Conservation (phyloP, 2,329 filamentous ascomycete genomes). For the Penicillium sp. region DNA sequence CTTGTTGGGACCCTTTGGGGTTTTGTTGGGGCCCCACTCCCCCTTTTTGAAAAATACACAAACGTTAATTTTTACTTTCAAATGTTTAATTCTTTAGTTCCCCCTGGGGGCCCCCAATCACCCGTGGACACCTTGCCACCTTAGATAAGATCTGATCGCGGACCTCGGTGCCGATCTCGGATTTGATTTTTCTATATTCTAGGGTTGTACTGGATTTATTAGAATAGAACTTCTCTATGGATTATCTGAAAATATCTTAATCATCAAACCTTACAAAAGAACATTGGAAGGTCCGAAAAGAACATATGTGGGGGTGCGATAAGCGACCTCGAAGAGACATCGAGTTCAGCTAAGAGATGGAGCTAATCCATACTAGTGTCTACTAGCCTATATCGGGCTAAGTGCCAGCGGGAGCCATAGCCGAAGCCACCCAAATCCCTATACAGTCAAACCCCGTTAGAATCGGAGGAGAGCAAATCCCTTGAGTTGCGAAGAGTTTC, state of each 20-base stretch:
- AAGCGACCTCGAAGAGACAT: not conserved
- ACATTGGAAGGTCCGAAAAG: too few species aligned
- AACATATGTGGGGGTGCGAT: not conserved
- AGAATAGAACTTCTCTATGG: not conserved
- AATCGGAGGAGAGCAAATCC: not conserved
- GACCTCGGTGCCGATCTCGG: not conserved
- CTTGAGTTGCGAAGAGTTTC: not conserved
- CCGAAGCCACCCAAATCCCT: not conserved
- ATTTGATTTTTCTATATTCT: not conserved
- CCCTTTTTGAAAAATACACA: constrained; percentile 13
- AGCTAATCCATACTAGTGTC: not conserved
- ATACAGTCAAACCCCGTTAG: not conserved
- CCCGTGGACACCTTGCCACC: constrained; percentile 4
- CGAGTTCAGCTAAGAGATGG: not conserved
- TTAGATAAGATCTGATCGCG: constrained; percentile 12
- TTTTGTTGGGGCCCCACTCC: constrained; percentile 26
- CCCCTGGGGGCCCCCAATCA: not conserved
- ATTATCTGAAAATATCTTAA: not conserved
- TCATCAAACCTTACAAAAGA: not conserved
- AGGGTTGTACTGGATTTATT: not conserved
- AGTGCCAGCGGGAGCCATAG: not conserved
- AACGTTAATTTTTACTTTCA: constrained; percentile 6
- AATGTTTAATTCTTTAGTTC: constrained; percentile 1
- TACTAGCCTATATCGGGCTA: not conserved
- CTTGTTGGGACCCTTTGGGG: constrained; percentile 25